Percentiles rank a stretch among this genome's conserved stretches.
These are phyloP conservation scores for Trypanosoma boissoni DNA, from an alignment of 208 protist genomes.

Conservation along the genomic window DNA sequence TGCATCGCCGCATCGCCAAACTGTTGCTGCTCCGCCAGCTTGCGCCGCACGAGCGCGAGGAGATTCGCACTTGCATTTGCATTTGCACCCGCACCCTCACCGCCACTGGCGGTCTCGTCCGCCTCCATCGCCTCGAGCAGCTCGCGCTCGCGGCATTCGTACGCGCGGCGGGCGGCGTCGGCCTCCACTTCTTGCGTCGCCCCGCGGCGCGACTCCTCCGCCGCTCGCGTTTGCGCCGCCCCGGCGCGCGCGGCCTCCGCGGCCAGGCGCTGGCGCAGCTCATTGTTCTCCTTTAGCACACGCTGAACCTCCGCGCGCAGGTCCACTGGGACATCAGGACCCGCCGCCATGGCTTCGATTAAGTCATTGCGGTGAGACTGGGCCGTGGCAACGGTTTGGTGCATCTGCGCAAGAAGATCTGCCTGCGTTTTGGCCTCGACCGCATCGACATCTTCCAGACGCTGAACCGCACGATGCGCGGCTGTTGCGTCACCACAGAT, in stretches of 20 bases:
- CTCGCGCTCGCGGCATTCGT: constrained; percentile 34
- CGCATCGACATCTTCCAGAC: constrained; percentile 25
- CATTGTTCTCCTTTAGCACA: constrained; percentile 27
- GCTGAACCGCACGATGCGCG: constrained; percentile 15
- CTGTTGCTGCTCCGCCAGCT: not conserved
- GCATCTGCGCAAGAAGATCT: constrained; percentile 26
- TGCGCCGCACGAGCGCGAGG: too few relatives aligned
- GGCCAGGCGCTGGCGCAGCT: constrained; percentile 14
- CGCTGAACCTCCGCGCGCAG: constrained; percentile 27
- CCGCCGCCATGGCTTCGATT: constrained; percentile 10
- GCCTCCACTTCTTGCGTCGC: constrained; percentile 21
- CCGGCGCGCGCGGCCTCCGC: not conserved
- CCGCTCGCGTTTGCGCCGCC: constrained; percentile 12
- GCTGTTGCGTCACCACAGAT: constrained; percentile 18
- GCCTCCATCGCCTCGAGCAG: constrained; percentile 49
- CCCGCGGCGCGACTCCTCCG: constrained; percentile 8
- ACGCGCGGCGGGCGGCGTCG: constrained; percentile 23
- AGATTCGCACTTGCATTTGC: too few relatives aligned
- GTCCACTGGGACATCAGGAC: constrained; percentile 18
- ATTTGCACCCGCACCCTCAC: too few relatives aligned
- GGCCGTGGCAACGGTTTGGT: constrained; percentile 10
- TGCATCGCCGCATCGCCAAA: not conserved
- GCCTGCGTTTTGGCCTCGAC: constrained; percentile 13
- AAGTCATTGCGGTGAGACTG: constrained; percentile 23
- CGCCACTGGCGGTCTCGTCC: constrained; percentile 29